Evolutionary conservation across 306 rosid species (phyloP), one percentile per base, ranked within the genome.

Genomic region (Vigna trinervia): DNA sequence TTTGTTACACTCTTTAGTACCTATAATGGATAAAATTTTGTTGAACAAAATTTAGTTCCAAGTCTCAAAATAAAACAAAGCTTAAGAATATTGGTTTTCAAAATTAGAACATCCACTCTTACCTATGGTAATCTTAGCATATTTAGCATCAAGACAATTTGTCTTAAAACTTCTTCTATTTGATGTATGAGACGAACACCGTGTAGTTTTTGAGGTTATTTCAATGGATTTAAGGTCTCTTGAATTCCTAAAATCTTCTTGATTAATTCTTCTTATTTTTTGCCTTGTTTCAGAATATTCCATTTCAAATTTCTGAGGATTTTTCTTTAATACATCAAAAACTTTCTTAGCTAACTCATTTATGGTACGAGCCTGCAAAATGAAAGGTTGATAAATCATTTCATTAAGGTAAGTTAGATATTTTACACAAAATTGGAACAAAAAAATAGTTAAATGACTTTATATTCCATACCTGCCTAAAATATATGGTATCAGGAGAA

Each of bases 281-380:
- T 66, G 75, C 51, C 77, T 88, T 38, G 83, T 75, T 69, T 85
- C 89, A 1, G 81, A 83, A 79, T 83, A 86, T 62, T 91, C 89
- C 13, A 17, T 53, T 71, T 86, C 85, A 78, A 91, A 86, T 47
- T 85, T 88, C 59, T 88, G 78, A 9, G 92, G 88, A 65, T 60
- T 64, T 46, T 62, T 73, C 81, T 83, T 89, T 74, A 91, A 58
- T 66, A 73, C 38, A 64, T 83, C 79, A 58, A 91, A 86, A 63
- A 83, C 86, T 71, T 87, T 83, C 80, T 76, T 85, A 26, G 91
- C 87, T 45, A 83, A 60, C 48, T 89, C 94, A 51, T 75, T 76
- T 20, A 91, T 83, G 15, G 80, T 71, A 36, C 89, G 90, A 58
- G 97, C 97, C 97, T 91, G 76, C 46, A 80, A 64, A 82, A 69